Evolutionary conservation across 345 rosid genomes (phyloP).

Genomic region (Excoecaria cochinchinensis): DNA sequence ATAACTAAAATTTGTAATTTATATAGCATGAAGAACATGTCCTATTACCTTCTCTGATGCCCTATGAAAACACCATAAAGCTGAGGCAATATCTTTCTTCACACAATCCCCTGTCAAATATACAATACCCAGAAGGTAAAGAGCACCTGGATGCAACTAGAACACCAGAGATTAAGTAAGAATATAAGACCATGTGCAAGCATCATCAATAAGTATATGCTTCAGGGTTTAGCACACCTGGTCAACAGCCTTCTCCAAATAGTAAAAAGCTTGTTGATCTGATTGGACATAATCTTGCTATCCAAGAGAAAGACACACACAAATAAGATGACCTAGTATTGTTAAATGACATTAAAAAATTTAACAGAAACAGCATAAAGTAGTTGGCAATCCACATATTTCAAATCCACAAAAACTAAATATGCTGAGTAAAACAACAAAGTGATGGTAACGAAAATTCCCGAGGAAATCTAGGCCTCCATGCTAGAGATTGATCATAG

Average conservation of each 20-base stretch:
- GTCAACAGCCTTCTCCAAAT: conserved; percentile 89
- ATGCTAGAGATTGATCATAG: no score
- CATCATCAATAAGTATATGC: conserved; percentile 4
- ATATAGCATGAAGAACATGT: not conserved
- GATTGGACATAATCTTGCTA: conserved; percentile 74
- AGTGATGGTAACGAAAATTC: no score
- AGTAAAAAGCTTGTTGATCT: conserved; percentile 88
- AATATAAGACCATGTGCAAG: conserved; percentile 7
- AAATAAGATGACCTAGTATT: conserved; percentile 5
- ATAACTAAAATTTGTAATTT: not conserved
- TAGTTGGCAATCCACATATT: not conserved
- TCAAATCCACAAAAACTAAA: not conserved
- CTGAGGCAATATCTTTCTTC: conserved; percentile 85
- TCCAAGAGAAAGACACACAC: conserved; percentile 1
- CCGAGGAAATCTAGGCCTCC: no score
- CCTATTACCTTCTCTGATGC: conserved; percentile 74
- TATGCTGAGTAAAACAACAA: no score
- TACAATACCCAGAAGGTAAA: conserved; percentile 85
- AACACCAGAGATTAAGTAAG: conserved; percentile 33
- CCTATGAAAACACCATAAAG: conserved; percentile 90
- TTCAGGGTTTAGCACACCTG: conserved; percentile 48
- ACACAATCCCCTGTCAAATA: conserved; percentile 87
- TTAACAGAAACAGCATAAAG: not conserved
- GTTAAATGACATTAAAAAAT: not conserved
- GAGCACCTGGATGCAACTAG: conserved; percentile 95